A percentile compares a stretch with the other conserved stretches of the same genome.
These are phyloP conservation scores for Cyberlindnera samutprakarnensis DNA, from an alignment of 805 yeast genomes.

Conservation along the genomic window DNA sequence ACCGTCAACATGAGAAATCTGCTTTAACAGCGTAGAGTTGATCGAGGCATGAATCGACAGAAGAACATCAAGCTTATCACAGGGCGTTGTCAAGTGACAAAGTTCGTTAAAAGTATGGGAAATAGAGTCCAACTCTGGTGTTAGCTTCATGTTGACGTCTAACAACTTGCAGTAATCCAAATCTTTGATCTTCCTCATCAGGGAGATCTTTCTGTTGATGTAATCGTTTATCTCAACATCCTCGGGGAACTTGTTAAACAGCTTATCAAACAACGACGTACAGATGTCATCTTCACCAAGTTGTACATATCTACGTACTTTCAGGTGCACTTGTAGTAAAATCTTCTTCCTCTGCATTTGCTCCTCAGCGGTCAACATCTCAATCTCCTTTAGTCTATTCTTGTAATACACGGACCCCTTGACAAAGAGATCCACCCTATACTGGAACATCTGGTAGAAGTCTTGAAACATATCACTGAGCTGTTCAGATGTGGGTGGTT, in stretches of 20 bases:
- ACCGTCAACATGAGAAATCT: slow-evolving; percentile 10
- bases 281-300: slow-evolving; percentile 1
- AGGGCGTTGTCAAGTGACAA: slow-evolving; percentile 8
- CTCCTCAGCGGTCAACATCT: slow-evolving; percentile 8
- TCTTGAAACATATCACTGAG: slow-evolving; percentile 14
- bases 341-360: slow-evolving; percentile 1
- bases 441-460: slow-evolving; percentile 12
- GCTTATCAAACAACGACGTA: slow-evolving; percentile 6
- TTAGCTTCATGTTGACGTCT: slow-evolving; percentile 7
- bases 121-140: slow-evolving; percentile 3
- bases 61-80: slow-evolving; percentile 10
- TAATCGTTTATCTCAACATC: slow-evolving; percentile 12
- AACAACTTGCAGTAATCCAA: slow-evolving; percentile 14
- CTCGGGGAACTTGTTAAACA: slow-evolving; percentile 11
- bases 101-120: neutral
- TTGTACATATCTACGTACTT: slow-evolving; percentile 5
- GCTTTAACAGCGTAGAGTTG: slow-evolving; percentile 6
- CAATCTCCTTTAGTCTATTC: slow-evolving; percentile 1
- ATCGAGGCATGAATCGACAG: slow-evolving; percentile 12
- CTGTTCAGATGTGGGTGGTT: slow-evolving; percentile 15
- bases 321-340: slow-evolving; percentile 1
- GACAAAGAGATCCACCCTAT: slow-evolving; percentile 9
- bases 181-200: slow-evolving; percentile 9
- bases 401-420: slow-evolving; percentile 9
- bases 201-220: slow-evolving; percentile 10